phyloP scores from a whole-genome alignment of 352 stramenopile species.

The Globisporangium nagaii region DNA sequence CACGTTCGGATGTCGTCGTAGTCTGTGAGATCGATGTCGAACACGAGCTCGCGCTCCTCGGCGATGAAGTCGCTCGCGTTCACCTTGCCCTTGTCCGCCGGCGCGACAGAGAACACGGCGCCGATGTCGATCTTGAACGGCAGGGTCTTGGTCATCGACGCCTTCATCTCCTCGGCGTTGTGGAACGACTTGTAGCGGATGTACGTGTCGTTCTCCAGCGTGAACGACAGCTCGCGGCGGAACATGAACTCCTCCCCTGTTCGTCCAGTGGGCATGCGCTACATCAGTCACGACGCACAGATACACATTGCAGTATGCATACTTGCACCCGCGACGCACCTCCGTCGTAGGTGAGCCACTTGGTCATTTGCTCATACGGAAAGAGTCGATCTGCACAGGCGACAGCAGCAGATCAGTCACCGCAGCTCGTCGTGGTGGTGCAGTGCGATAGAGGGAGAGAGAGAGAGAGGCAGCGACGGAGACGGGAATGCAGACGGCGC shows the following conservation, averaged over 20 bases:
- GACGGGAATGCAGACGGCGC: not conserved
- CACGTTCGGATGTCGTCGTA: constrained; percentile 99
- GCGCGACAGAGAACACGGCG: constrained; percentile 91
- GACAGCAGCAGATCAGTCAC: not conserved
- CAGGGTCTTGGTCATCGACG: constrained; percentile 88
- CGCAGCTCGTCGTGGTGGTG: too few relatives aligned
- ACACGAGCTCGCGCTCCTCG: constrained; percentile 97
- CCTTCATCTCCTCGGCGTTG: constrained; percentile 82
- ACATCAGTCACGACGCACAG: not conserved
- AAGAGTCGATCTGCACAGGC: constrained; percentile 66
- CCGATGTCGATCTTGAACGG: constrained; percentile 99
- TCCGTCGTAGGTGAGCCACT: constrained; percentile 81
- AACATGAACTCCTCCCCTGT: constrained; percentile 76
- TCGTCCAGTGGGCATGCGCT: too few relatives aligned
- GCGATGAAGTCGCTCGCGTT: constrained; percentile 86
- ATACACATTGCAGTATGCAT: not conserved
- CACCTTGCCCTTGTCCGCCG: constrained; percentile 83
- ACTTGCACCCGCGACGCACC: constrained; percentile 20
- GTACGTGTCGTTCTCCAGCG: constrained; percentile 98
- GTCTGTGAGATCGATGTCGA: constrained; percentile 99
- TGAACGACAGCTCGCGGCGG: constrained; percentile 97
- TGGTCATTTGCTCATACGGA: constrained; percentile 78
- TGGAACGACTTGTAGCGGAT: constrained; percentile 97
- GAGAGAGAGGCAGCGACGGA: not conserved
- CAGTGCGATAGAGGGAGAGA: not conserved